These are phyloP conservation scores for Alternaria triticimaculans DNA, from an alignment of 2,329 filamentous ascomycete genomes.

Conservation along the genomic window DNA sequence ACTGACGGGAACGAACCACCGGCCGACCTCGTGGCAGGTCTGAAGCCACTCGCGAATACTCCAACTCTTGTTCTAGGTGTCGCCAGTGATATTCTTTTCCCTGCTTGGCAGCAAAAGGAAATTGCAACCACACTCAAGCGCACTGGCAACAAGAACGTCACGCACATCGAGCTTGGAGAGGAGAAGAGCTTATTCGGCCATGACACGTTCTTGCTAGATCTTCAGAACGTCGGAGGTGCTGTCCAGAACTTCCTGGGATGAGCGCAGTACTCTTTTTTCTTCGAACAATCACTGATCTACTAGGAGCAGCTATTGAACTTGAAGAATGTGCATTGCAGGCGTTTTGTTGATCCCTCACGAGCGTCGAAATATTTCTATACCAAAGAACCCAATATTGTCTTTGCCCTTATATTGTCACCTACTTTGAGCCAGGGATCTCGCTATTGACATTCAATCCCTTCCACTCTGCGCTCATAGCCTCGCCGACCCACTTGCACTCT, in stretches of 20 bases:
- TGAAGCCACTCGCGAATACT: slow-evolving; percentile 74
- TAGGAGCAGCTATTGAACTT: background rate
- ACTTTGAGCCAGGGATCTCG: slow-evolving; percentile 1
- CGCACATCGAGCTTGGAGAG: slow-evolving; percentile 89
- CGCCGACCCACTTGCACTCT: slow-evolving; percentile 63
- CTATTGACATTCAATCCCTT: slow-evolving; percentile 51
- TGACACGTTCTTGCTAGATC: slow-evolving; percentile 91
- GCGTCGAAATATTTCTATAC: background rate
- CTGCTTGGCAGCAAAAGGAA: slow-evolving; percentile 96
- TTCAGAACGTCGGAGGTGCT: slow-evolving; percentile 88
- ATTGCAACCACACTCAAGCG: slow-evolving; percentile 82
- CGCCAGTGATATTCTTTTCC: slow-evolving; percentile 94
- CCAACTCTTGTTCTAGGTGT: slow-evolving; percentile 91
- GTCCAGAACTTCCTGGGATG: slow-evolving; percentile 78
- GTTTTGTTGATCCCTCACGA: slow-evolving; percentile 13
- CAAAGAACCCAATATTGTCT: background rate
- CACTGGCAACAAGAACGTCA: slow-evolving; percentile 80
- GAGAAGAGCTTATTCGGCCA: slow-evolving; percentile 95
- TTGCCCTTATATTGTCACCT: background rate
- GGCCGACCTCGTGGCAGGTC: slow-evolving; percentile 77
- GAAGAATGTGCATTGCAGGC: slow-evolving; percentile 32
- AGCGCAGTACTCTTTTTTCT: slow-evolving; percentile 1
- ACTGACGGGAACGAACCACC: slow-evolving; percentile 65
- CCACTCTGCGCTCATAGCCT: slow-evolving; percentile 52
- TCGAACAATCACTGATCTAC: background rate